phyloP scores from a whole-genome alignment of 768 basidiomycete species.

The Boletus rex-veris region DNA sequence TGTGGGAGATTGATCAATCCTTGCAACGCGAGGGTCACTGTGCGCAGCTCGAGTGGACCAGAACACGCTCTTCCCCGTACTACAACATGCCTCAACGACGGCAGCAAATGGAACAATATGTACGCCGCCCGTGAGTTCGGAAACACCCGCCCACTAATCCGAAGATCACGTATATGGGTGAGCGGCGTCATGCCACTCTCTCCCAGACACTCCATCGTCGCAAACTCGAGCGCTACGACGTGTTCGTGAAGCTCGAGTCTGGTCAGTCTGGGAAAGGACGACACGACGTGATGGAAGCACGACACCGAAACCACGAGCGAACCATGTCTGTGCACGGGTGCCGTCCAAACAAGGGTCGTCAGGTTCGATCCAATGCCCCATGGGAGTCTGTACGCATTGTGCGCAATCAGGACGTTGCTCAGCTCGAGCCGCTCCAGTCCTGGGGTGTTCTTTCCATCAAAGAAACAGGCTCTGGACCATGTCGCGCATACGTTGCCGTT shows the following conservation, averaged over 20 bases:
- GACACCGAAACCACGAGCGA: constrained; percentile 14
- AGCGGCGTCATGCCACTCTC: constrained; percentile 5
- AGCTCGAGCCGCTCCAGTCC: constrained; percentile 13
- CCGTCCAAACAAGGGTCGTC: constrained; percentile 24
- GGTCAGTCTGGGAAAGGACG: constrained; percentile 20
- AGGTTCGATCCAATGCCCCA: constrained; percentile 15
- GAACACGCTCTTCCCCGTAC: constrained; percentile 14
- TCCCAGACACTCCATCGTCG: constrained; percentile 1
- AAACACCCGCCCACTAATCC: constrained; percentile 11
- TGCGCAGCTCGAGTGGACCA: constrained; percentile 7
- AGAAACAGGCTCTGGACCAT: constrained; percentile 21
- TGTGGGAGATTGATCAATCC: constrained; percentile 9
- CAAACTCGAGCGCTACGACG: constrained; percentile 10
- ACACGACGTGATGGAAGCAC: constrained; percentile 16
- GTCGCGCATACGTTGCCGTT: constrained; percentile 14
- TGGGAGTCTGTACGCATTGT: neutral
- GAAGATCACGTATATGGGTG: constrained; percentile 8
- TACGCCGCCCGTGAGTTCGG: constrained; percentile 11
- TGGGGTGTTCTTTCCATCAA: constrained; percentile 16
- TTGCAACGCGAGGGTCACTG: constrained; percentile 12
- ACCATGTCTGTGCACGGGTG: constrained; percentile 3
- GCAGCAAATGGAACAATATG: constrained; percentile 15
- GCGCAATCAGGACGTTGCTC: constrained; percentile 17
- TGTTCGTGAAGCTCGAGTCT: constrained; percentile 18
- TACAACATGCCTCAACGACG: constrained; percentile 3